These are phyloP conservation scores for Abelmoschus esculentus DNA, from an alignment of 345 rosid species.

Conservation along the genomic window DNA sequence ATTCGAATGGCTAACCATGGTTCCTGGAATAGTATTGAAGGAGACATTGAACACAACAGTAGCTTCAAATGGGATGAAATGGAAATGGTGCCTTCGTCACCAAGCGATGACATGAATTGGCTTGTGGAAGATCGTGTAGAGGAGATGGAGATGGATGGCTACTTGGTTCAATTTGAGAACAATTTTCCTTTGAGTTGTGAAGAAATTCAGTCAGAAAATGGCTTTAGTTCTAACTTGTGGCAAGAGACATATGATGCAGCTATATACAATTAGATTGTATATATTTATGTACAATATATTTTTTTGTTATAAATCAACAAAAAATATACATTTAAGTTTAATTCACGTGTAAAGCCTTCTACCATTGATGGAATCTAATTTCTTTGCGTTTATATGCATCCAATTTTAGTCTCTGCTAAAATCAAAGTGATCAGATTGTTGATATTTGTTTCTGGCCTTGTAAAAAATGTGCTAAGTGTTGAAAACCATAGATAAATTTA, in stretches of 20 bases:
- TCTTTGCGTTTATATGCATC: neutral
- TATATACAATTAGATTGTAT: neutral
- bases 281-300: neutral
- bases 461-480: too few relatives aligned
- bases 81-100: slow-evolving; percentile 27
- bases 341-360: neutral
- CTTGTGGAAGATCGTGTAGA: slow-evolving; percentile 29
- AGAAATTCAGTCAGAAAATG: slow-evolving; percentile 28
- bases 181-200: slow-evolving; percentile 22
- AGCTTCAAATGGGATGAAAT: slow-evolving; percentile 19
- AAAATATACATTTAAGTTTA: neutral
- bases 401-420: neutral
- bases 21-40: neutral
- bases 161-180: slow-evolving; percentile 22
- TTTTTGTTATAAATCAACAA: neutral
- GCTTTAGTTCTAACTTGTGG: slow-evolving; percentile 26
- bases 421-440: too few relatives aligned
- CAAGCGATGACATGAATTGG: slow-evolving; percentile 43
- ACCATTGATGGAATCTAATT: neutral
- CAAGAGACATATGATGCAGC: slow-evolving; percentile 27
- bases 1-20: neutral
- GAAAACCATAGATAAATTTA: too few relatives aligned
- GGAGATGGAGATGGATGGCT: slow-evolving; percentile 17
- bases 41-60: neutral
- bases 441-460: too few relatives aligned